Evolutionary conservation across 108 stramenopile genomes (phyloP), one percentile per base, ranked within the genome.

Genomic region (Skeletonema marinoi): DNA sequence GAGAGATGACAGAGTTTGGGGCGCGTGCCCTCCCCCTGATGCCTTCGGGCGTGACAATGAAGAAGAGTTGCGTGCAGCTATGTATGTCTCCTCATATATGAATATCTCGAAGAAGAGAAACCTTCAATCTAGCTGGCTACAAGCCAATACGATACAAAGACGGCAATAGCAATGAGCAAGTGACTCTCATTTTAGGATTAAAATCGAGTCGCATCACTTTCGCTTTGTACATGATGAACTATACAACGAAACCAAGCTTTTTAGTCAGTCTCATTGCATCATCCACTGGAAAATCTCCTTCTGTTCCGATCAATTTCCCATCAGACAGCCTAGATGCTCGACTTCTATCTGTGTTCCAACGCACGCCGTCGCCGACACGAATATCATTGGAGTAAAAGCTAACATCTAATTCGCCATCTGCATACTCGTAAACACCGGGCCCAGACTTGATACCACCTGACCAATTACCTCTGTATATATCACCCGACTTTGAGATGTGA

Each of bases 401-500:
- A 14, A 78, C 65, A 39, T 78, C 78, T 32, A 78, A 19, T 61
- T 78, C 78, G 12, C 78, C 78, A 73, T 78, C 78, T 19, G 65
- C 66, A 56, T 78, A 78, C 38, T 78, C 78, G 50, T 78, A 78
- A 48, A 71, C 71, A 21, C 78, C 78, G 14, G 78, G 59, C 19
- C 78, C 78, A 29, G 70, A 78, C 54, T 78, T 78, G 11, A 72
- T 33, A 5, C 78, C 78, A 44, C 58, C 33, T 32, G 62, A 71
- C 78, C 78, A 78, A 66, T 72, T 66, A 7, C 78, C 78, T 62
- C 71, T 44, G 39, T 73, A 78, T 21, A 78, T 44, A 63, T 78
- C 78, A 10, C 78, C 78, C 21, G 78, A 72, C 38, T 78, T 78
- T 25, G 72, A 66, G 14, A 78, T 78, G 25, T 78, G 78, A 72